phyloP scores from a whole-genome alignment of 768 basidiomycete species.

The Hygrocybe punicea region DNA sequence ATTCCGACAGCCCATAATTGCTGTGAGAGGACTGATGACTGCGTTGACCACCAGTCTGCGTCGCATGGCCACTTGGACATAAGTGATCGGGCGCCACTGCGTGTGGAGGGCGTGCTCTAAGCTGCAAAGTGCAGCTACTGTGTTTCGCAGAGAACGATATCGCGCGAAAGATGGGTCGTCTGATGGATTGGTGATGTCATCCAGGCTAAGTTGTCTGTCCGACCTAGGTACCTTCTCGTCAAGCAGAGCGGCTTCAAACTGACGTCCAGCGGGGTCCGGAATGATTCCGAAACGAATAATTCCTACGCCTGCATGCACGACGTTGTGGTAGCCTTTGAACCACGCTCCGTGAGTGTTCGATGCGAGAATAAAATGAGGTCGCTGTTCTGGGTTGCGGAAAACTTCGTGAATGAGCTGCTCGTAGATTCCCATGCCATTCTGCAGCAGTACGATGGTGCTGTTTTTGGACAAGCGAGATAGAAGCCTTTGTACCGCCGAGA shows the following conservation, averaged over 20 bases:
- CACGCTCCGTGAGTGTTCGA: constrained; percentile 80
- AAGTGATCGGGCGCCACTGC: constrained; percentile 60
- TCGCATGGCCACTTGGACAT: constrained; percentile 66
- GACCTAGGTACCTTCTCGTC: constrained; percentile 31
- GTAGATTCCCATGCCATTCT: constrained; percentile 93
- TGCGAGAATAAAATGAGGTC: constrained; percentile 84
- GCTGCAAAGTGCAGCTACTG: constrained; percentile 60
- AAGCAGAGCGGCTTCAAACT: constrained; percentile 57
- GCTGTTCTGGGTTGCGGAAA: constrained; percentile 66
- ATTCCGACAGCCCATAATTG: constrained; percentile 75
- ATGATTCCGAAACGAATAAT: constrained; percentile 61
- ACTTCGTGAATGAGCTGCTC: constrained; percentile 65
- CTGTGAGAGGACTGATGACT: constrained; percentile 82
- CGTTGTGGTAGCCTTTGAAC: constrained; percentile 47
- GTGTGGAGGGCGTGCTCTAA: constrained; percentile 51
- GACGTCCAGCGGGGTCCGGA: constrained; percentile 36
- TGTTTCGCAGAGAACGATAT: constrained; percentile 63
- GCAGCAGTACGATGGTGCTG: constrained; percentile 87
- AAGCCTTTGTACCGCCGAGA: constrained; percentile 55
- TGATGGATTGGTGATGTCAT: constrained; percentile 47
- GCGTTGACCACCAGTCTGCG: constrained; percentile 80
- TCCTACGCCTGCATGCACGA: constrained; percentile 71
- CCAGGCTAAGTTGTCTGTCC: constrained; percentile 46
- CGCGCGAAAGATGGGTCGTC: constrained; percentile 39
- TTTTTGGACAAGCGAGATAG: constrained; percentile 57